Conservation (phyloP, 768 basidiomycete genomes). For the Russula earlei region DNA sequence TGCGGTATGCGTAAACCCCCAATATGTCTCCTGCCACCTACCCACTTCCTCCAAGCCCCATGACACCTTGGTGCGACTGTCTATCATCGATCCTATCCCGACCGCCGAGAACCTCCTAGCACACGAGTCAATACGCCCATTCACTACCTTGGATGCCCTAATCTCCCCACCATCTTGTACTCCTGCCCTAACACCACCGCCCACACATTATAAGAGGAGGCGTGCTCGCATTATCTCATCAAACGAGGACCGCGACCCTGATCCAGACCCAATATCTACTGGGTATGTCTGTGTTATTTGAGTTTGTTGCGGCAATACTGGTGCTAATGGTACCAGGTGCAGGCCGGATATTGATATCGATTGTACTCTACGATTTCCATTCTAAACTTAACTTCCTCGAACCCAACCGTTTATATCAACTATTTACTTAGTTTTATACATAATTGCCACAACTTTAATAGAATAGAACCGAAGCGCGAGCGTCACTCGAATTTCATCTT, state of each 20-base stretch:
- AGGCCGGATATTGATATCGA: not conserved
- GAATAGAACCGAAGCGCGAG: too few species aligned
- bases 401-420: not conserved
- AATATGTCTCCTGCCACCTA: too few species aligned
- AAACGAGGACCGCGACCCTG: slow-evolving; percentile 1
- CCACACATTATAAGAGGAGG: slow-evolving; percentile 12
- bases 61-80: not conserved
- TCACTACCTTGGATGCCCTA: not conserved
- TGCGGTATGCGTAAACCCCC: not conserved
- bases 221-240: slow-evolving; percentile 10
- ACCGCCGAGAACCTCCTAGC: slow-evolving; percentile 1
- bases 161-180: not conserved
- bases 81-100: slow-evolving; percentile 16
- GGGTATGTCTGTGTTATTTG: slow-evolving; percentile 6
- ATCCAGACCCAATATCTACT: not conserved
- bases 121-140: not conserved
- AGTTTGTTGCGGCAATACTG: not conserved
- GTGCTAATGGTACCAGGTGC: not conserved
- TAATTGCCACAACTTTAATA: not conserved
- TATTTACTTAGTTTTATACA: slow-evolving; percentile 6
- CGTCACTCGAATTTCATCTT: too few species aligned
- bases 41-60: not conserved
- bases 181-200: slow-evolving; percentile 7
- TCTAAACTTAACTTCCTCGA: not conserved
- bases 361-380: slow-evolving; percentile 1